Base-by-base conservation (phyloP, 225 moss, liverwort and hornwort species). In the Bryum argenteum region DNA sequence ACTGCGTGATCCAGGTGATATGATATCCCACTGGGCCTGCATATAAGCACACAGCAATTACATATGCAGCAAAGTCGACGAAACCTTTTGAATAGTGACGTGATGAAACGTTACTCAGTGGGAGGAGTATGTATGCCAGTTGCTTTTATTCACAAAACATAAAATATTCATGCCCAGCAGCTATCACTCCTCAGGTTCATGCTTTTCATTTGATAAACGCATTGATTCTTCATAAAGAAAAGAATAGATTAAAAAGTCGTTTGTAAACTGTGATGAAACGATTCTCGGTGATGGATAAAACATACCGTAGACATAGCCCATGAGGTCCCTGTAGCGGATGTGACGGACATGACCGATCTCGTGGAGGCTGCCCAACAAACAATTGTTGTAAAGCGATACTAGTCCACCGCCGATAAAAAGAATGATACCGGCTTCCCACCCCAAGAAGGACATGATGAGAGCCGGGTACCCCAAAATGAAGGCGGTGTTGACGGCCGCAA, bases 381-480 rank as follows among this genome's bases (percentile, higher is more conserved):
- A 65, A 20, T 88, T 88, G 74, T 85, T 85, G 57, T 85, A 76
- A 5, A 78, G 20, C 0, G 80, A 85, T 37, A 76, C 18, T 0
- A 74, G 6, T 1, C 66, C 85, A 6, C 88, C 82, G 10, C 67
- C 76, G 0, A 88, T 5, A 15, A 85, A 59, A 13, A 75, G 63
- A 16, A 78, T 17, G 9, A 72, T 1, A 11, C 85, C 82, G 4
- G 63, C 72, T 21, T 41, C 11, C 75, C 82, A 85, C 9, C 88
- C 82, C 5, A 88, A 11, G 63, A 75, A 85, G 0, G 76, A 15
- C 73, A 88, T 82, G 0, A 85, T 78, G 16, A 85, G 78, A 10
- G 84, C 82, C 0, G 88, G 88, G 69, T 85, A 88, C 11, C 88
- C 88, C 48, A 85, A 54, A 48, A 85, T 76, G 48, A 88, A 85